phyloP scores from a whole-genome alignment of 345 rosid species.

The Lepidium sativum region DNA sequence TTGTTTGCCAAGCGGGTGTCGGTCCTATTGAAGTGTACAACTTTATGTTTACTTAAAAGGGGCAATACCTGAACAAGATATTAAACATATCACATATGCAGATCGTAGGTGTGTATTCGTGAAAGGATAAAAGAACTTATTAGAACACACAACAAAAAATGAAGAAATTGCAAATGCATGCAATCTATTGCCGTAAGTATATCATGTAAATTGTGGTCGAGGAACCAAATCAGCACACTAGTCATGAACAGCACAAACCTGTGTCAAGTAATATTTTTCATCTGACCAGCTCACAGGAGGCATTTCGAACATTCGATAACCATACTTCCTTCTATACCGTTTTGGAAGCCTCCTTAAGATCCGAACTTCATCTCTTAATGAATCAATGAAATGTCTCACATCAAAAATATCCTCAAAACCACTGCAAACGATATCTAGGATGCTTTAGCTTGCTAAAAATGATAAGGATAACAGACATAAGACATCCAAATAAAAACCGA shows the following conservation, averaged over 20 bases:
- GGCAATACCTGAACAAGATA: slow-evolving; percentile 68
- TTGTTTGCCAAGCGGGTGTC: slow-evolving; percentile 90
- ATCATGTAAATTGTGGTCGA: not conserved
- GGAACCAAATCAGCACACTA: not conserved
- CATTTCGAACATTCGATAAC: slow-evolving; percentile 55
- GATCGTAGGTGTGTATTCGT: not conserved
- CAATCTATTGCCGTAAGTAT: not conserved
- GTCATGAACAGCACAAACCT: slow-evolving; percentile 37
- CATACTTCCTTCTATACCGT: slow-evolving; percentile 51
- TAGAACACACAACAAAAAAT: not conserved
- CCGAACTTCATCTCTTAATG: slow-evolving; percentile 88
- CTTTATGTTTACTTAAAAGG: slow-evolving; percentile 56
- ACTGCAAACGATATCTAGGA: slow-evolving; percentile 40
- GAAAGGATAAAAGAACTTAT: not conserved
- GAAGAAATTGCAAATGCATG: not conserved
- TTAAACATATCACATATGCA: not conserved
- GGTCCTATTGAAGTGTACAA: slow-evolving; percentile 80
- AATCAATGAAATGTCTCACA: slow-evolving; percentile 79
- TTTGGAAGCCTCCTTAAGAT: slow-evolving; percentile 78
- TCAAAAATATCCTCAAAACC: slow-evolving; percentile 93
- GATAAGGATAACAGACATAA: not conserved
- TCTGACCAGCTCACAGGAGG: slow-evolving; percentile 98
- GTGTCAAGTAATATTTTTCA: slow-evolving; percentile 75
- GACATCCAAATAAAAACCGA: not conserved
- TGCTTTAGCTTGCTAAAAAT: slow-evolving; percentile 1